phyloP scores from a whole-genome alignment of 2,329 filamentous ascomycete genomes.

The Aspergillus sp. region DNA sequence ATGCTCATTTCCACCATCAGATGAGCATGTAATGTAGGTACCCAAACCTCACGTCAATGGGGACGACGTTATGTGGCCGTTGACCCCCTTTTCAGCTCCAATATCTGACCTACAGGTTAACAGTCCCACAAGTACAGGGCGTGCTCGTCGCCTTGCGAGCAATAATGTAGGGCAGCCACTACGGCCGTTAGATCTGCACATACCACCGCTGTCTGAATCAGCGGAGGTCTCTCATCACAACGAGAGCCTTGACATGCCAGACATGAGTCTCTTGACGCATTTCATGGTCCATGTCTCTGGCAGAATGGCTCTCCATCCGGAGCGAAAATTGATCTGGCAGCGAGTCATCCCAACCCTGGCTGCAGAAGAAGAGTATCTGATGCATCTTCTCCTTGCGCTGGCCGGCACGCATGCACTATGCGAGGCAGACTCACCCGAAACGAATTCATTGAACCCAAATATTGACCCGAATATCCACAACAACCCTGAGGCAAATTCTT shows the following conservation, averaged over 20 bases:
- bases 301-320: constrained; percentile 15
- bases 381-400: constrained; percentile 31
- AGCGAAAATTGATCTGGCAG: constrained; percentile 19
- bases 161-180: neutral
- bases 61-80: no score
- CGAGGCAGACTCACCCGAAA: neutral
- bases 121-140: no score
- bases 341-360: constrained; percentile 26
- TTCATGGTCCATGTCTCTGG: constrained; percentile 22
- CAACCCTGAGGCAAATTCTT: no score
- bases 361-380: constrained; percentile 20
- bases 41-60: no score
- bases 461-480: no score
- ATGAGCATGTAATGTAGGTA: no score
- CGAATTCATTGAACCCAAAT: no score
- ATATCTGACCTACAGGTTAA: no score
- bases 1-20: no score
- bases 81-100: no score
- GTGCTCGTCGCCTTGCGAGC: no score
- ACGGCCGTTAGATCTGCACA: constrained; percentile 19
- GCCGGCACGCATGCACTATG: constrained; percentile 23
- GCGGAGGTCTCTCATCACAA: neutral
- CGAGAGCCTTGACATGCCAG: constrained; percentile 20
- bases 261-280: constrained; percentile 22
- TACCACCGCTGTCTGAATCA: neutral